Conservation (phyloP, 2,329 filamentous ascomycete genomes). For the Ilyonectria mors-panacis region DNA sequence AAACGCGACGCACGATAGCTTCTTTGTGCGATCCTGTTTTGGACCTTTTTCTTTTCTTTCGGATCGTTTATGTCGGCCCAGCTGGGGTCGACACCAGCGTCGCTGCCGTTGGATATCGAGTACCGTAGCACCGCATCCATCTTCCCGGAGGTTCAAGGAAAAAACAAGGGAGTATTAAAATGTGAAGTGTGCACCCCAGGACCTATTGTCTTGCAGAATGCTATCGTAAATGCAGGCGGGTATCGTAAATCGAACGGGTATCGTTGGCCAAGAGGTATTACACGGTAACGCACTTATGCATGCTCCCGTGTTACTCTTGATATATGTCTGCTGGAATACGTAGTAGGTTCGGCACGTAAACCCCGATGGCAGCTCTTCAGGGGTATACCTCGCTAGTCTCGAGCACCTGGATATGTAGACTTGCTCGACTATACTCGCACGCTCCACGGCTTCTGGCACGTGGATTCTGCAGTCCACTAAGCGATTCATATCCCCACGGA, state of each 20-base stretch:
- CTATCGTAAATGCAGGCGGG: not conserved
- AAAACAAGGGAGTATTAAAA: not conserved
- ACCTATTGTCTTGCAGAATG: not conserved
- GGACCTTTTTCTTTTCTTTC: constrained; percentile 24
- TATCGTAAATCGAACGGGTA: constrained; percentile 6
- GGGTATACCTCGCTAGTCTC: not conserved
- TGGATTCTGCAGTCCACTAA: not conserved
- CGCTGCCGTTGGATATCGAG: not conserved
- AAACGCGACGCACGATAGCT: constrained; percentile 16
- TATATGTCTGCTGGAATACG: not conserved
- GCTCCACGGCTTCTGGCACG: not conserved
- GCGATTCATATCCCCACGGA: not conserved
- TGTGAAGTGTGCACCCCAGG: not conserved
- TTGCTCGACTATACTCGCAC: not conserved
- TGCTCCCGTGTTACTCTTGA: constrained; percentile 1
- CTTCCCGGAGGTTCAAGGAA: not conserved
- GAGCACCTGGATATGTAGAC: not conserved
- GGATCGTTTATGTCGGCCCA: constrained; percentile 19
- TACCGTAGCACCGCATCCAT: not conserved
- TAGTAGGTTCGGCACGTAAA: not conserved
- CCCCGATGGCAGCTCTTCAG: not conserved
- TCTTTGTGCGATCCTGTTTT: constrained; percentile 24
- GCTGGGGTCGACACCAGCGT: not conserved
- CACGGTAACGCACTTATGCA: not conserved
- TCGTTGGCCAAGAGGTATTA: not conserved